Percentiles rank a stretch among this genome's conserved stretches.
Conservation (phyloP, 164 flowering plant species). For the Saururus chinensis region DNA sequence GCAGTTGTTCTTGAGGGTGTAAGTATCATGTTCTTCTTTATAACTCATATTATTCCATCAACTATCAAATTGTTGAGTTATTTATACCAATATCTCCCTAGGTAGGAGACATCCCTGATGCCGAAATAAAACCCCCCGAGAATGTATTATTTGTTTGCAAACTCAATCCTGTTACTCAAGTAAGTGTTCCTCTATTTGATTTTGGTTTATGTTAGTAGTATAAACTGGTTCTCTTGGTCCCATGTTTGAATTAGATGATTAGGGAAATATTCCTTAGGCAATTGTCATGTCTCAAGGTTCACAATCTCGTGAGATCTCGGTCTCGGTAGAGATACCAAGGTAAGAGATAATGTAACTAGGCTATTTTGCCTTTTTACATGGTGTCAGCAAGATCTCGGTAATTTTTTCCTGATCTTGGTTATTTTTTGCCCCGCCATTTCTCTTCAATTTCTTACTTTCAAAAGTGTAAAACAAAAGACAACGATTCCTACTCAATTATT, state of each 20-base stretch:
- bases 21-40: conserved; percentile 12
- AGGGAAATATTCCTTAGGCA: no score
- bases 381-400: no score
- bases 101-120: conserved; percentile 98
- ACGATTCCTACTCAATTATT: no score
- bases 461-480: no score
- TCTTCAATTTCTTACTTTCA: no score
- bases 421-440: no score
- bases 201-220: neutral
- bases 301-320: no score
- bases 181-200: conserved; percentile 19
- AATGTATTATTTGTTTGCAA: conserved; percentile 94
- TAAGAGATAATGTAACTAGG: no score
- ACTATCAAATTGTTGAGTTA: neutral
- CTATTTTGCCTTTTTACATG: no score
- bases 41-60: neutral
- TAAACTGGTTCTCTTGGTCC: neutral
- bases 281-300: no score
- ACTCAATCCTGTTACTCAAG: conserved; percentile 96
- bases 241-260: neutral
- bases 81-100: conserved; percentile 19
- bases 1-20: conserved; percentile 94
- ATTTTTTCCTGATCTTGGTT: no score
- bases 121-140: conserved; percentile 91
- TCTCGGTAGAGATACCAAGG: no score